Evolutionary conservation across 495 filamentous ascomycete species (phyloP).

Genomic region (Diplogelasinospora grovesii): DNA sequence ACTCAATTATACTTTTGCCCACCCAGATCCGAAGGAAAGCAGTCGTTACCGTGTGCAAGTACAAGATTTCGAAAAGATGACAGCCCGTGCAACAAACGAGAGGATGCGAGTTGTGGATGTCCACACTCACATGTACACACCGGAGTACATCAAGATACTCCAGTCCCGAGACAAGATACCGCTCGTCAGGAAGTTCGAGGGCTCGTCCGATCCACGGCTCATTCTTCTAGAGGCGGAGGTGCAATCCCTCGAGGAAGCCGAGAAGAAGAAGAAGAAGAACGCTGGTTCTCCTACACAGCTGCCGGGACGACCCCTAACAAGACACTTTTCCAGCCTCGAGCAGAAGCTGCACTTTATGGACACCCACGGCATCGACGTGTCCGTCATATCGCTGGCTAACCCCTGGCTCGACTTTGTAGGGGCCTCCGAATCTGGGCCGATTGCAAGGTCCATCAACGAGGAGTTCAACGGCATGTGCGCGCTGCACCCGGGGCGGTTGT

Average conservation of each 20-base stretch:
- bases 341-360: constrained; percentile 86
- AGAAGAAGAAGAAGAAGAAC: constrained; percentile 3
- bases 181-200: constrained; percentile 65
- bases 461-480: constrained; percentile 66
- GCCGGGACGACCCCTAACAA: constrained; percentile 67
- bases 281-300: constrained; percentile 28
- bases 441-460: constrained; percentile 64
- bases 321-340: constrained; percentile 62
- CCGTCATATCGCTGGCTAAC: constrained; percentile 86
- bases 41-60: too few species aligned
- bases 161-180: constrained; percentile 69
- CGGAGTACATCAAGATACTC: constrained; percentile 74
- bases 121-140: constrained; percentile 93
- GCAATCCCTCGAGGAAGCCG: constrained; percentile 44
- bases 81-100: too few species aligned
- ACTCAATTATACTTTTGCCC: too few species aligned
- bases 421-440: constrained; percentile 50
- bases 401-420: constrained; percentile 91
- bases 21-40: too few species aligned
- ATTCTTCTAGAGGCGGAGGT: constrained; percentile 71
- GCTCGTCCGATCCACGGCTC: constrained; percentile 56
- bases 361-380: constrained; percentile 69
- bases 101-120: constrained; percentile 88
- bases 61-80: too few species aligned
- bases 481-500: constrained; percentile 54